A percentile compares a stretch with the other conserved stretches of the same genome.
Conservation (phyloP, 768 basidiomycete genomes). For the Scleroderma citrinum region DNA sequence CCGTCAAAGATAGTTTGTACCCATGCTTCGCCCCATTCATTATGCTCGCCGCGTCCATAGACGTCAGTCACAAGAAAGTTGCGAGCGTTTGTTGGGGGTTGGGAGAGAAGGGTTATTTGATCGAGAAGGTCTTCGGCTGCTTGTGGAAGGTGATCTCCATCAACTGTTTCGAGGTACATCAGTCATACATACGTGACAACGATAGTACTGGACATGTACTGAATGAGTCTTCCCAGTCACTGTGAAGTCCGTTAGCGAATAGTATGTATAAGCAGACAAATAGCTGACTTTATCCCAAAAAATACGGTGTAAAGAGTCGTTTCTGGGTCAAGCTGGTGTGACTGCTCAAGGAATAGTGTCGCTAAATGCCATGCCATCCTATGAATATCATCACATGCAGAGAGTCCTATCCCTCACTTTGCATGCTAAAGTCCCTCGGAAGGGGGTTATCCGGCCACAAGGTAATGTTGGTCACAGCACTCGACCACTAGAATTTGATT, state of each 20-base stretch:
- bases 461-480: constrained; percentile 41
- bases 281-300: constrained; percentile 48
- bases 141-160: constrained; percentile 41
- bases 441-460: constrained; percentile 48
- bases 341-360: constrained; percentile 38
- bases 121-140: constrained; percentile 39
- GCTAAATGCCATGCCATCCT: constrained; percentile 23
- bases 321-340: constrained; percentile 36
- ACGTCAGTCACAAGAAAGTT: constrained; percentile 45
- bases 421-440: constrained; percentile 42
- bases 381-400: too few relatives aligned
- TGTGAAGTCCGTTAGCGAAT: constrained; percentile 15
- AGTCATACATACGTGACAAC: background rate
- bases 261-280: background rate
- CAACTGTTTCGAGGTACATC: constrained; percentile 22
- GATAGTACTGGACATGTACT: constrained; percentile 20
- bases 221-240: constrained; percentile 40
- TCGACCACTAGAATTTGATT: constrained; percentile 22
- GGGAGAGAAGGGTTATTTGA: constrained; percentile 42
- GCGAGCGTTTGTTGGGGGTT: constrained; percentile 45
- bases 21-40: constrained; percentile 39
- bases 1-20: constrained; percentile 42
- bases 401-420: constrained; percentile 29
- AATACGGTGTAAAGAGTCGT: constrained; percentile 48
- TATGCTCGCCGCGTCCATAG: constrained; percentile 41